A percentile compares a stretch with the other conserved stretches of the same genome.
phyloP scores from a whole-genome alignment of 2,329 filamentous ascomycete genomes.

The Periglandula ipomoeae region DNA sequence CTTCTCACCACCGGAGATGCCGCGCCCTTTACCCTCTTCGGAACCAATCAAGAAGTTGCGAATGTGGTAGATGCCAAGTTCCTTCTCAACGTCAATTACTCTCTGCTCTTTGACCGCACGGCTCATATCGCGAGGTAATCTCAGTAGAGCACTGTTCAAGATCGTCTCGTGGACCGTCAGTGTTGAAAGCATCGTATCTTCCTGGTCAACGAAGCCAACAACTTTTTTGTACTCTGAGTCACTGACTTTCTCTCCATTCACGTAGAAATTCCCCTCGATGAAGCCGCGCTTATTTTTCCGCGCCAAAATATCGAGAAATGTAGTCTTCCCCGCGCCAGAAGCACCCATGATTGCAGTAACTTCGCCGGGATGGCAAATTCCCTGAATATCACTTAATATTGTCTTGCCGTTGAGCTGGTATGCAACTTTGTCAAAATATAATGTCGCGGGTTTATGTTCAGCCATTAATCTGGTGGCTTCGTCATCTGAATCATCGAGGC shows the following conservation, averaged over 20 bases:
- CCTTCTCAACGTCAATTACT: slow-evolving; percentile 87
- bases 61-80: slow-evolving; percentile 90
- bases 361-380: slow-evolving; percentile 89
- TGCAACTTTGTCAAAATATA: slow-evolving; percentile 81
- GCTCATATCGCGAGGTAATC: slow-evolving; percentile 89
- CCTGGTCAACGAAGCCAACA: slow-evolving; percentile 95
- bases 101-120: slow-evolving; percentile 79
- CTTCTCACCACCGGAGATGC: slow-evolving; percentile 96
- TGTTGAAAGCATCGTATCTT: slow-evolving; percentile 93
- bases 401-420: slow-evolving; percentile 83
- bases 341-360: slow-evolving; percentile 97
- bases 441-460: slow-evolving; percentile 81
- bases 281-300: slow-evolving; percentile 91
- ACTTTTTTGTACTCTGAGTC: slow-evolving; percentile 84
- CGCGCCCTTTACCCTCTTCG: slow-evolving; percentile 86
- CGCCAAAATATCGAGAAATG: slow-evolving; percentile 90
- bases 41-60: slow-evolving; percentile 93
- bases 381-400: slow-evolving; percentile 72
- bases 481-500: slow-evolving; percentile 82
- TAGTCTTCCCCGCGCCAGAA: slow-evolving; percentile 94
- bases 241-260: slow-evolving; percentile 84
- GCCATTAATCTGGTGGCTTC: slow-evolving; percentile 78
- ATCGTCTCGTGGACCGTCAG: slow-evolving; percentile 98
- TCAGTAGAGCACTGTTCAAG: slow-evolving; percentile 80
- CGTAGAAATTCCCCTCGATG: slow-evolving; percentile 71